Evolutionary conservation across 2,329 filamentous ascomycete genomes (phyloP), one percentile per base, ranked within the genome.

Genomic region (Neofusicoccum parvum): DNA sequence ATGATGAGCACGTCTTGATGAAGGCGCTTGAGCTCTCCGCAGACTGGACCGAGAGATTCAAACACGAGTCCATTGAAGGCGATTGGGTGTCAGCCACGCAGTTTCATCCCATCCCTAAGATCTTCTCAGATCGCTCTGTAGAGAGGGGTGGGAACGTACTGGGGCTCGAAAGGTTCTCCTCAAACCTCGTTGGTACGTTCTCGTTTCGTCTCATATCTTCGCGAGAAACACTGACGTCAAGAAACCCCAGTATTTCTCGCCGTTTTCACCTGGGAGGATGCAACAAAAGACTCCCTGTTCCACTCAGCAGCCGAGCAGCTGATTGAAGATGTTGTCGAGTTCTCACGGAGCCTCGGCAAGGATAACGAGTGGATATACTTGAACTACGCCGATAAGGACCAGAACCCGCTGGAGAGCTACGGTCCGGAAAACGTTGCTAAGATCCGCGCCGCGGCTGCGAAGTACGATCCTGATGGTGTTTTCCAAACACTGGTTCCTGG

Each of bases 1-100:
- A 77, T 41, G 75, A 77, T 34, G 66, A 71, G 64, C 74, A 67
- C 9, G 70, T 81, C 11, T 73, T 81, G 68, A 70, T 69, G 17
- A 72, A 77, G 50, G 77, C 76, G 5, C 73, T 78, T 45, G 75
- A 75, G 63, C 75, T 81, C 62, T 80, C 81, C 69, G 70, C 73
- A 45, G 73, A 75, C 14, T 74, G 80, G 64, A 72, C 79, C 51
- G 71, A 71, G 32, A 74, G 71, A 43, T 66, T 76, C 54, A 75
- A 74, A 12, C 43, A 9, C 10, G 43, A 54, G 1, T 27, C 58
- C 43, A 49, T 37, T 2, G 64, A 67, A 48, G 70, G 53, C 64
- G 34, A n/a, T 4, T 62, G 43, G 39, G n/a, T 62, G 43, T 68
- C 65, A 32, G 67, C 66, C 50, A 69, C 68, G 0, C 56, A 70